Conservation (phyloP, 2,329 filamentous ascomycete genomes). For the Aspergillus costaricaensis region DNA sequence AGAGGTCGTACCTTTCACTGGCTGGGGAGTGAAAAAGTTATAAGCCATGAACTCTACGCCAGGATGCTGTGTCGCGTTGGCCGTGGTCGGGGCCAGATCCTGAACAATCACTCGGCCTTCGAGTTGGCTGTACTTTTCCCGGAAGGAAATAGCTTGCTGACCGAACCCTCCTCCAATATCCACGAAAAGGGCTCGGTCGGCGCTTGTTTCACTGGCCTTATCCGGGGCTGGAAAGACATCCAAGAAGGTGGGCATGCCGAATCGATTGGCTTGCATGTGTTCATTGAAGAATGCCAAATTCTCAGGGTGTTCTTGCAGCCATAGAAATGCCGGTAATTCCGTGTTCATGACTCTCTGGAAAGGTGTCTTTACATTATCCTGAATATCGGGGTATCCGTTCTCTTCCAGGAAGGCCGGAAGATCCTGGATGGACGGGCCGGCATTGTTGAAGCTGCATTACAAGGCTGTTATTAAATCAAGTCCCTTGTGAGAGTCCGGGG, state of each 20-base stretch:
- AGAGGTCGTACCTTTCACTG: conserved; percentile 4
- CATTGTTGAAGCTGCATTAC: conserved; percentile 17
- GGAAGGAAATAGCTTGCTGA: not conserved
- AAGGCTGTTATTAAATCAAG: not conserved
- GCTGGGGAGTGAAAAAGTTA: conserved; percentile 18
- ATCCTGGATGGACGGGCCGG: conserved; percentile 10
- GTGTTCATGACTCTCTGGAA: conserved; percentile 10
- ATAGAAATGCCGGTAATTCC: conserved; percentile 3
- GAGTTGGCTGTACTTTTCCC: not conserved
- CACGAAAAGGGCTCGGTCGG: conserved; percentile 5
- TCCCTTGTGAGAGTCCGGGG: not conserved
- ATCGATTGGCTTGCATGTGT: conserved; percentile 1
- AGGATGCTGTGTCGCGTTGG: not conserved
- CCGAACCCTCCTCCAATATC: conserved; percentile 14
- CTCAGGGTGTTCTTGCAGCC: conserved; percentile 2
- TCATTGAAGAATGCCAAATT: not conserved
- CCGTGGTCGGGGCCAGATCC: conserved; percentile 1
- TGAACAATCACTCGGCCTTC: conserved; percentile 9
- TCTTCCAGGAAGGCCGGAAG: not conserved
- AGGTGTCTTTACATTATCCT: not conserved
- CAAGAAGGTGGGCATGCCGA: not conserved
- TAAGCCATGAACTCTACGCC: conserved; percentile 14
- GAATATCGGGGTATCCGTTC: conserved; percentile 2
- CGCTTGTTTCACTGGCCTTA: not conserved
- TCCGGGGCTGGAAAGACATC: conserved; percentile 2